Base-by-base conservation (phyloP, 768 basidiomycete species). In the Lyophyllum semitale region DNA sequence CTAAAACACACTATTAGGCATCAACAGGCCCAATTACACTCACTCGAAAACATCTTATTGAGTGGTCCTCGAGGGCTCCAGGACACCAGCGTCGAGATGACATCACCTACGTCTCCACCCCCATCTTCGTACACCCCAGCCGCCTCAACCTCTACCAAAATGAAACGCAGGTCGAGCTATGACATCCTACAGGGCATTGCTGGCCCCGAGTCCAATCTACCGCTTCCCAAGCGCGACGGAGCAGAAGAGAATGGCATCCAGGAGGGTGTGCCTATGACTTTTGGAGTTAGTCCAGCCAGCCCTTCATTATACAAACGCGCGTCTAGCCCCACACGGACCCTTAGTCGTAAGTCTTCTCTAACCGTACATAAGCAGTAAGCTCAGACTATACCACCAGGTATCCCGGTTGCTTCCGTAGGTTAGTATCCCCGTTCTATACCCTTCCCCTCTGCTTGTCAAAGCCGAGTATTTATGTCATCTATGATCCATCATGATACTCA, bases 1-100 rank as follows among this genome's bases (percentile, higher is more conserved):
- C 73, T 93, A 65, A 91, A 88, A 71, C 91, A 93, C 68, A 83
- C 79, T 66, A 93, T 93, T 63, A 76, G 91, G 58, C 90, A 92
- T 63, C 88, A 93, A 66, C 89, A 91, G 74, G 90, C 90, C 18
- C 89, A 92, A 62, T 69, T 91, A 32, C 81, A 86, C 61, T 77
- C 65, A 35, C 80, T 92, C 49, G 91, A 93, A 68, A 88, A 77
- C 64, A 77, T 82, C 50, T 72, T 93, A 45, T 78, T 86, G 47
- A 82, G 82, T 60, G 84, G 84, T 17, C 87, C 89, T 15, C 81
- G 91, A 54, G 83, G 86, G 35, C 72, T 73, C n/a, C 64, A 74
- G 25, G 72, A 77, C 37, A 60, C 71, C 27, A 59, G 65, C 32
- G 68, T 69, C 57, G 68, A 69, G 47, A 66, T 64, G 69, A 66